Evolutionary conservation across 768 basidiomycete species (phyloP), one percentile per base, ranked within the genome.

Genomic region (Cubamyces lactineus): DNA sequence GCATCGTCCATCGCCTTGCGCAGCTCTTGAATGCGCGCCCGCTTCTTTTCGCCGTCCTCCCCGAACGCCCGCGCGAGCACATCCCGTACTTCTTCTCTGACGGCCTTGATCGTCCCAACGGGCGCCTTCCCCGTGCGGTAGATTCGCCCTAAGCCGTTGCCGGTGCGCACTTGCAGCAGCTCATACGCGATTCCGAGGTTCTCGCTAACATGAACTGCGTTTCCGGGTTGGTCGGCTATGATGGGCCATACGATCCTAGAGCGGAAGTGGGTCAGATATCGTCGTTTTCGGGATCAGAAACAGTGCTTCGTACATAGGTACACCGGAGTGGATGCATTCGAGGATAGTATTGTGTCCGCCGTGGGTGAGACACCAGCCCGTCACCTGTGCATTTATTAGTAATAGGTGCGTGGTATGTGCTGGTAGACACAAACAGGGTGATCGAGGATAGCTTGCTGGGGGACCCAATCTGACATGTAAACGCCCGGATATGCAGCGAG

Each of bases 141-240:
- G 16, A 45, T 19, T 9, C 19, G 54, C 6, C 54, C 54, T 9
- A 45, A 47, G 6, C 69, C 67, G 16, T 57, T 64, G 26, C 71
- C 54, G 24, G 43, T 43, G 4, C 54, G 68, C 4, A 70, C 69
- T 53, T 71, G 67, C 24, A 72, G 54, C 7, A 72, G 64, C 66
- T 72, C 69, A 57, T 70, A 71, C 23, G 64, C 71, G 38, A 72
- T 54, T 34, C 65, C 38, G 46, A 70, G 65, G 46, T 62, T 58
- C 11, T 67, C 64, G 12, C 67, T 54, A 21, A 69, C 45, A 26
- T 65, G 54, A 5, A 70, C 45, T 16, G 66, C 57, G 53, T 72
- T 71, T 11, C 49, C 17, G 3, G 71, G 66, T 51, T 72, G 70
- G 54, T 72, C 69, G 15, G 59, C 67, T 30, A 39, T 26, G 49